A percentile compares a stretch with the other conserved stretches of the same genome.
phyloP scores from a whole-genome alignment of 305 asterid species.

The Fraxinus nigra region DNA sequence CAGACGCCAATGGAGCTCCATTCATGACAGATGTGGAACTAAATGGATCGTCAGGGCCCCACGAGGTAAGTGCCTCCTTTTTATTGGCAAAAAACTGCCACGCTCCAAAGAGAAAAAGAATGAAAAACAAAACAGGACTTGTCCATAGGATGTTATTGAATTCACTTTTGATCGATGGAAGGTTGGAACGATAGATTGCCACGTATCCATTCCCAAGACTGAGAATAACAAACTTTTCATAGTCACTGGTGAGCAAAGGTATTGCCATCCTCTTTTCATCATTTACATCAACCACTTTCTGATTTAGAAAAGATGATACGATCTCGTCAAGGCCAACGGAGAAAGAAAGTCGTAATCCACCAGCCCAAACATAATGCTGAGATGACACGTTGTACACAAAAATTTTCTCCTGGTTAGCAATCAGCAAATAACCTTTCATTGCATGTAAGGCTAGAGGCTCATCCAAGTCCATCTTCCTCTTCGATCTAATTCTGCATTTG shows the following conservation, averaged over 20 bases:
- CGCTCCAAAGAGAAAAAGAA: slow-evolving; percentile 76
- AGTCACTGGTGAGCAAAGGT: slow-evolving; percentile 67
- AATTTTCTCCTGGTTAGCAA: slow-evolving; percentile 55
- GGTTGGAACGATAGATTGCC: slow-evolving; percentile 79
- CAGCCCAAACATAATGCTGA: slow-evolving; percentile 73
- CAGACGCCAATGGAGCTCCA: slow-evolving; percentile 52
- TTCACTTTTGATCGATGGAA: slow-evolving; percentile 70
- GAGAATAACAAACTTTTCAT: slow-evolving; percentile 69
- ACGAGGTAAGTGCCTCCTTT: slow-evolving; percentile 81
- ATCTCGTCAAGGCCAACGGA: slow-evolving; percentile 64
- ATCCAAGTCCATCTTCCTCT: slow-evolving; percentile 60
- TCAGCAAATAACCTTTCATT: slow-evolving; percentile 75
- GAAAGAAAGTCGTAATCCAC: slow-evolving; percentile 63
- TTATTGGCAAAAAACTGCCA: slow-evolving; percentile 89
- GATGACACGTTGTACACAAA: slow-evolving; percentile 75
- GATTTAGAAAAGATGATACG: slow-evolving; percentile 51
- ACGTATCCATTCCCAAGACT: slow-evolving; percentile 68
- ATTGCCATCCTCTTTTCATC: slow-evolving; percentile 23
- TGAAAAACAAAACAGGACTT: slow-evolving; percentile 75
- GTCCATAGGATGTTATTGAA: slow-evolving; percentile 82
- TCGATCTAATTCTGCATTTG: slow-evolving; percentile 84
- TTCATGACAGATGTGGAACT: slow-evolving; percentile 38
- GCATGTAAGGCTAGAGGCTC: slow-evolving; percentile 68
- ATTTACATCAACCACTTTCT: slow-evolving; percentile 31
- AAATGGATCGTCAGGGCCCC: slow-evolving; percentile 92